A percentile compares a stretch with the other conserved stretches of the same genome.
Conservation (phyloP, 2,329 filamentous ascomycete species). For the Claviceps fusiformis region DNA sequence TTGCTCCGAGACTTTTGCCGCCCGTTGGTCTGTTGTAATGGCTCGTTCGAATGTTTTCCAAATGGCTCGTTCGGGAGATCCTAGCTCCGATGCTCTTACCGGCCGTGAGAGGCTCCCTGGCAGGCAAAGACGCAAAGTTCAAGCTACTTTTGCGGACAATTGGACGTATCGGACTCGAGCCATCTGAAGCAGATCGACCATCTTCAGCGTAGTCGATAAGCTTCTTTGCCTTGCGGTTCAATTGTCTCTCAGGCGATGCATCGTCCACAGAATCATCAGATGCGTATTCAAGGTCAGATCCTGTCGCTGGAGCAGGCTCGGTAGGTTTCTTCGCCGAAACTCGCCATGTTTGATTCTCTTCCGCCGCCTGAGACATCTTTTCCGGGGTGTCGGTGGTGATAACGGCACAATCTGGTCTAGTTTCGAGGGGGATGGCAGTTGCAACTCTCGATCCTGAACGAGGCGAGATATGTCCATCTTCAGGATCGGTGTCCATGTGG, state of each 20-base stretch:
- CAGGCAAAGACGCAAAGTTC: slow-evolving; percentile 84
- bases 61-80: slow-evolving; percentile 62
- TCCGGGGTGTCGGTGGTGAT: slow-evolving; percentile 19
- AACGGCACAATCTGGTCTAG: slow-evolving; percentile 14
- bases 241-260: slow-evolving; percentile 4
- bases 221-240: slow-evolving; percentile 3
- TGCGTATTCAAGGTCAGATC: background rate
- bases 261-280: slow-evolving; percentile 1
- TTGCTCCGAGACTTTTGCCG: slow-evolving; percentile 54
- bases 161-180: slow-evolving; percentile 61
- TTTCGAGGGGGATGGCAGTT: slow-evolving; percentile 8
- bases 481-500: slow-evolving; percentile 11
- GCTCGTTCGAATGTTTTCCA: slow-evolving; percentile 60
- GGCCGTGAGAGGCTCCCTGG: slow-evolving; percentile 69
- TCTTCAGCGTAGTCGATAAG: slow-evolving; percentile 23
- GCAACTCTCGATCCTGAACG: slow-evolving; percentile 10
- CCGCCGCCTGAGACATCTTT: slow-evolving; percentile 28
- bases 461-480: slow-evolving; percentile 10
- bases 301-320: background rate
- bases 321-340: slow-evolving; percentile 7
- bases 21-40: slow-evolving; percentile 62
- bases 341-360: slow-evolving; percentile 28
- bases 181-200: slow-evolving; percentile 49
- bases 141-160: slow-evolving; percentile 86
- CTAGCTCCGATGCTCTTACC: slow-evolving; percentile 73